A percentile compares a stretch with the other conserved stretches of the same genome.
phyloP scores from a whole-genome alignment of 2,329 filamentous ascomycete genomes.

The Pseudocercospora fijiensis region DNA sequence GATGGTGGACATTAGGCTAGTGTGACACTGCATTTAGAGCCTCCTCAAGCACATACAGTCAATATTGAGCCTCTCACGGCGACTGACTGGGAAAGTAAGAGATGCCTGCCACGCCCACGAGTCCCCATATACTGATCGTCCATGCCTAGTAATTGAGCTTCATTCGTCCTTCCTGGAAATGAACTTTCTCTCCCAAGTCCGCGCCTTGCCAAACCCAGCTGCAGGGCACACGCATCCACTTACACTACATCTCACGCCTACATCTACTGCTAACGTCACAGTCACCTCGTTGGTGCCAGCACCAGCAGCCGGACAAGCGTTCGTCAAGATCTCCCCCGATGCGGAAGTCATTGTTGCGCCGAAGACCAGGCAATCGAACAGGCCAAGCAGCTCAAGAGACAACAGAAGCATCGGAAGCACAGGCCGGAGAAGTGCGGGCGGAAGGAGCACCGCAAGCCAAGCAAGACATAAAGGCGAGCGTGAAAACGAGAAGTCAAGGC shows the following conservation, averaged over 20 bases:
- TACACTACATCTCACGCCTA: slow-evolving; percentile 89
- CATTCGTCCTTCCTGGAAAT: slow-evolving; percentile 94
- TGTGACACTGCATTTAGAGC: slow-evolving; percentile 77
- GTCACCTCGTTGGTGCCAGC: slow-evolving; percentile 79
- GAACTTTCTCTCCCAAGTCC: slow-evolving; percentile 88
- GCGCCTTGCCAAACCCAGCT: slow-evolving; percentile 81
- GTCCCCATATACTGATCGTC: background rate
- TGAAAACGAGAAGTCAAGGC: slow-evolving; percentile 65
- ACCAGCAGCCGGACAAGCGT: slow-evolving; percentile 66
- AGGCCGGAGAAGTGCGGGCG: slow-evolving; percentile 68
- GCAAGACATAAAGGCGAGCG: slow-evolving; percentile 58
- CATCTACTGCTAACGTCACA: slow-evolving; percentile 88
- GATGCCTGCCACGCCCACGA: background rate
- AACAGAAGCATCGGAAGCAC: slow-evolving; percentile 77
- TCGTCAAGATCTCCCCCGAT: slow-evolving; percentile 89
- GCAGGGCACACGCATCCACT: slow-evolving; percentile 68
- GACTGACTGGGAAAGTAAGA: slow-evolving; percentile 86
- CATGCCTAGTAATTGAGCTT: slow-evolving; percentile 72
- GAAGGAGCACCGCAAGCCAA: slow-evolving; percentile 72
- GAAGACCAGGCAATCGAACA: slow-evolving; percentile 68
- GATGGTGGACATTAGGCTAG: slow-evolving; percentile 51
- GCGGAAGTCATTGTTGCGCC: slow-evolving; percentile 97
- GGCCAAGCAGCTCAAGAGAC: slow-evolving; percentile 64
- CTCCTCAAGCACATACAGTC: slow-evolving; percentile 86
- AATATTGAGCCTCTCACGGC: slow-evolving; percentile 95